These are phyloP conservation scores for Penicillium sp. DNA, from an alignment of 2,329 filamentous ascomycete genomes.

Conservation along the genomic window DNA sequence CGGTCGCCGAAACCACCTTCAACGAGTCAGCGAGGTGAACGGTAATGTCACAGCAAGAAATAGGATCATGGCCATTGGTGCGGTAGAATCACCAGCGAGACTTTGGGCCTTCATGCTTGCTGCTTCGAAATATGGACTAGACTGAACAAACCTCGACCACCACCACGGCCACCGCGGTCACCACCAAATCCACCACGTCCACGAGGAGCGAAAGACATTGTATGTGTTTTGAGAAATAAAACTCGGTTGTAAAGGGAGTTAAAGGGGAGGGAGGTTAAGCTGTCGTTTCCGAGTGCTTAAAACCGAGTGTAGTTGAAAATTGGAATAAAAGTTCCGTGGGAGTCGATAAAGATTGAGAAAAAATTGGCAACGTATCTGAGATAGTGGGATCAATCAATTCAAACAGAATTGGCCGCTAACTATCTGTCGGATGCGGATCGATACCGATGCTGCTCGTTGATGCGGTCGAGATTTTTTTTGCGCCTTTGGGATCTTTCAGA, in stretches of 20 bases:
- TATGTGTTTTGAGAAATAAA: constrained; percentile 15
- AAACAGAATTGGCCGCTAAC: constrained; percentile 22
- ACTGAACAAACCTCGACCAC: constrained; percentile 23
- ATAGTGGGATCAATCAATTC: constrained; percentile 22
- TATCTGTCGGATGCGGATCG: constrained; percentile 30
- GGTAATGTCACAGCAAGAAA: constrained; percentile 9
- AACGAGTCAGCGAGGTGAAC: constrained; percentile 3
- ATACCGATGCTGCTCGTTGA: constrained; percentile 37
- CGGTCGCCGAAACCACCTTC: constrained; percentile 20
- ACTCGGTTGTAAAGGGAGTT: constrained; percentile 8
- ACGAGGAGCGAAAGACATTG: constrained; percentile 35
- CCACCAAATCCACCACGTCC: constrained; percentile 23
- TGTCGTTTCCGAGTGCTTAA: constrained; percentile 20
- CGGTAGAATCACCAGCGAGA: not conserved
- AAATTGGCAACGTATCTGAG: constrained; percentile 10
- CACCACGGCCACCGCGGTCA: constrained; percentile 23
- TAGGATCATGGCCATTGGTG: not conserved
- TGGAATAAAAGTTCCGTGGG: constrained; percentile 10
- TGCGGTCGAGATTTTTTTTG: constrained; percentile 40
- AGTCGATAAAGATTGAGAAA: constrained; percentile 12
- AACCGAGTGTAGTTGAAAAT: constrained; percentile 14
- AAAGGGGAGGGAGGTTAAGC: constrained; percentile 17
- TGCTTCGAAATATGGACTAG: constrained; percentile 10
- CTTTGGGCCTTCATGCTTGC: constrained; percentile 9
- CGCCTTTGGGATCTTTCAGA: constrained; percentile 39